These are phyloP conservation scores for Austropuccinia psidii DNA, from an alignment of 1,284 basidiomycete genomes.

Conservation along the genomic window DNA sequence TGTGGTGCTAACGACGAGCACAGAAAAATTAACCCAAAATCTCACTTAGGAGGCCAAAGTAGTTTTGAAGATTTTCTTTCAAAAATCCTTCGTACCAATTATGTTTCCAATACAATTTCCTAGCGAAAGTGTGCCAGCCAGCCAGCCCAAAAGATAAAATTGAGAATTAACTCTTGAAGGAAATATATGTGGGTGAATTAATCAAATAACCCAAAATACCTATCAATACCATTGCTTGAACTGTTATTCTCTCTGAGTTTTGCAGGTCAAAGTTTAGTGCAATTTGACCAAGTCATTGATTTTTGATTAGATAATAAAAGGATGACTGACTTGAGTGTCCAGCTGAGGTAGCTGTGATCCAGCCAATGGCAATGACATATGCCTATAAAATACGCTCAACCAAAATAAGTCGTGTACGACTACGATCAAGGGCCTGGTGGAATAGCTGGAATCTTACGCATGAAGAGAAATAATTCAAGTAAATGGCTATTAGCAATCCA, in stretches of 20 bases:
- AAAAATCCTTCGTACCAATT: neutral
- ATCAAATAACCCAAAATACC: too few species aligned
- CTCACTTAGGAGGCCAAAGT: too few species aligned
- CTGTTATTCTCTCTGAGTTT: neutral
- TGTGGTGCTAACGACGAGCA: neutral
- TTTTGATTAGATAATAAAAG: neutral
- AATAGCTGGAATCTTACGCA: neutral
- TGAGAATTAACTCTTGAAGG: too few species aligned
- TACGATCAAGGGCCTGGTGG: too few species aligned
- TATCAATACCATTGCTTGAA: conserved; percentile 12
- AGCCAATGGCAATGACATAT: neutral
- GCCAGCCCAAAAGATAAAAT: too few species aligned
- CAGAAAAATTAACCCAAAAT: neutral
- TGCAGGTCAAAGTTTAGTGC: too few species aligned
- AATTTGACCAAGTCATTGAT: neutral
- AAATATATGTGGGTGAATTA: too few species aligned
- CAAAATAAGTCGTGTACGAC: too few species aligned
- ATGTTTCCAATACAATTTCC: neutral
- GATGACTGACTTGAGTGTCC: conserved; percentile 3
- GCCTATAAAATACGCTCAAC: neutral
- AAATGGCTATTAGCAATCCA: neutral
- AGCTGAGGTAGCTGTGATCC: neutral
- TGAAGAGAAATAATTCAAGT: neutral
- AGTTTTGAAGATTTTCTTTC: too few species aligned
- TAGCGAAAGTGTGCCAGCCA: too few species aligned